phyloP scores from a whole-genome alignment of 2,329 filamentous ascomycete genomes.

The Calonectria fujianensis region DNA sequence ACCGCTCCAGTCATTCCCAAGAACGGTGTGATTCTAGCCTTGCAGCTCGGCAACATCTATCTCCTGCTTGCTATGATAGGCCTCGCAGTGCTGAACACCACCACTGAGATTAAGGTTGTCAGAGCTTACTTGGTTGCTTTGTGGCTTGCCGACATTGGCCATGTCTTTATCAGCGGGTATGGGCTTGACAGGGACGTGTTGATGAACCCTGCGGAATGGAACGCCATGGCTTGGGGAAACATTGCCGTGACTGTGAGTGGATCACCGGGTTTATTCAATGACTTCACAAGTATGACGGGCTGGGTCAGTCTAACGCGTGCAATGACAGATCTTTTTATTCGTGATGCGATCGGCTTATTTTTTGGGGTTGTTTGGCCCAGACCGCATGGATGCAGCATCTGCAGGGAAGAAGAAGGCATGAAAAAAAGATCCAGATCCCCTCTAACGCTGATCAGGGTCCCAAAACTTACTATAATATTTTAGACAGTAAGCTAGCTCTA shows the following conservation, averaged over 20 bases:
- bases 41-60: slow-evolving; percentile 83
- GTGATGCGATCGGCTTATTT: slow-evolving; percentile 75
- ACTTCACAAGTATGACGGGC: background rate
- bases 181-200: slow-evolving; percentile 74
- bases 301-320: slow-evolving; percentile 1
- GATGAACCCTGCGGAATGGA: slow-evolving; percentile 76
- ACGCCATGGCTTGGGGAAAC: slow-evolving; percentile 83
- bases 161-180: slow-evolving; percentile 77
- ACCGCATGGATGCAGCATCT: slow-evolving; percentile 50
- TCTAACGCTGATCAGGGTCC: slow-evolving; percentile 5
- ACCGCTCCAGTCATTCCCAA: slow-evolving; percentile 61
- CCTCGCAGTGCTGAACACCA: slow-evolving; percentile 78
- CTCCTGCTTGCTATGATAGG: slow-evolving; percentile 79
- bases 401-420: slow-evolving; percentile 55
- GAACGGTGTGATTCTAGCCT: slow-evolving; percentile 74
- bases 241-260: slow-evolving; percentile 77
- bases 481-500: slow-evolving; percentile 19
- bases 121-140: slow-evolving; percentile 80
- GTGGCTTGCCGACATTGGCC: slow-evolving; percentile 80
- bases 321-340: slow-evolving; percentile 71
- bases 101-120: slow-evolving; percentile 79
- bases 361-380: slow-evolving; percentile 74
- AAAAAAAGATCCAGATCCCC: slow-evolving; percentile 14
- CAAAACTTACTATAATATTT: slow-evolving; percentile 4
- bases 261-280: background rate